Percentiles rank a stretch among this genome's conserved stretches.
Conservation (phyloP, 441 rosid species). For the Cnidoscolus chayamansa region DNA sequence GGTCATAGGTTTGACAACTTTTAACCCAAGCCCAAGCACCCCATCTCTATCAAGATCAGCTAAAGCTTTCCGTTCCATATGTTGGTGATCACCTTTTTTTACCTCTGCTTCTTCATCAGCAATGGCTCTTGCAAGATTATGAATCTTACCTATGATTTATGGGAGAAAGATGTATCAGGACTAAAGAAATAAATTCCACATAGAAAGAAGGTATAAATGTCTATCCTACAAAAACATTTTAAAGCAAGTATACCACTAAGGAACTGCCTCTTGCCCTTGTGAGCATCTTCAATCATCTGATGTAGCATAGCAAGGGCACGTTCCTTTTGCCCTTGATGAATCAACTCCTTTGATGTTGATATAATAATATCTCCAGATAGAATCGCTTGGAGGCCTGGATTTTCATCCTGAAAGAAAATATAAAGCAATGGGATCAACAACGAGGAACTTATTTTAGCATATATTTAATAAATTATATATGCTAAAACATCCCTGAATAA, state of each 20-base stretch:
- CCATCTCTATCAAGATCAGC: constrained; percentile 60
- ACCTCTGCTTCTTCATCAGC: constrained; percentile 85
- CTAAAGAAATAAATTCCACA: constrained; percentile 16
- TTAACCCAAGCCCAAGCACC: constrained; percentile 91
- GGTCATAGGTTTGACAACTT: constrained; percentile 49
- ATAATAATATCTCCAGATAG: constrained; percentile 60
- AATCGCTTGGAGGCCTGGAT: constrained; percentile 63
- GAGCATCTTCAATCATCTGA: constrained; percentile 99
- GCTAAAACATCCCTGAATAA: not conserved
- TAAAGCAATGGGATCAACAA: constrained; percentile 19
- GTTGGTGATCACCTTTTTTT: constrained; percentile 48
- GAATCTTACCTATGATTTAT: constrained; percentile 75
- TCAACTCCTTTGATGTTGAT: constrained; percentile 66
- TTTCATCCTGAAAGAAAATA: constrained; percentile 55
- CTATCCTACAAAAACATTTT: constrained; percentile 21
- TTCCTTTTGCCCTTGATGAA: constrained; percentile 79
- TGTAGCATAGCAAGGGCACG: constrained; percentile 91
- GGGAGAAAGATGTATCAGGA: constrained; percentile 31
- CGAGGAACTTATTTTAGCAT: not conserved
- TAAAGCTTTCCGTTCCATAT: constrained; percentile 41
- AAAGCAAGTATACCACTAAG: constrained; percentile 64
- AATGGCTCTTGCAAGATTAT: constrained; percentile 95
- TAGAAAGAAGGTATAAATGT: constrained; percentile 12
- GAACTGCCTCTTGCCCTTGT: constrained; percentile 95
- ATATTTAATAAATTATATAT: no score